Percentiles rank a stretch among this genome's conserved stretches.
Evolutionary conservation across 805 yeast species (phyloP).

Genomic region (Saturnispora sekii): DNA sequence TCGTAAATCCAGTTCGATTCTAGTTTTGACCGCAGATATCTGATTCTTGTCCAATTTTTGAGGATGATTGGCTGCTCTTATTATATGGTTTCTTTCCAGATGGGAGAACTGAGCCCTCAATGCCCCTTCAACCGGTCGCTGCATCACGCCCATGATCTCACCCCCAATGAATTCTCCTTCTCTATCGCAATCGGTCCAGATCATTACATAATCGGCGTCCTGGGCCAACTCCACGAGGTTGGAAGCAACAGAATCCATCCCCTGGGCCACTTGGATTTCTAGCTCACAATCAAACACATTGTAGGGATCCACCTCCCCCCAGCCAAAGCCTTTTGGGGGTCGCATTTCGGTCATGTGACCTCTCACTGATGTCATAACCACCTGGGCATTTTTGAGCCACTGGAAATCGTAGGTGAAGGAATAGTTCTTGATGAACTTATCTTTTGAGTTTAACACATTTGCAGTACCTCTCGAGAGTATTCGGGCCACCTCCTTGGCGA

Average conservation of each 20-base stretch:
- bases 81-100: slow-evolving; percentile 64
- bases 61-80: slow-evolving; percentile 67
- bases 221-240: slow-evolving; percentile 65
- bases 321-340: slow-evolving; percentile 49
- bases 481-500: slow-evolving; percentile 72
- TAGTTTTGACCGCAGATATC: slow-evolving; percentile 75
- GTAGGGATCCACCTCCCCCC: slow-evolving; percentile 61
- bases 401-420: slow-evolving; percentile 62
- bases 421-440: slow-evolving; percentile 67
- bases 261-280: not conserved
- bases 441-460: slow-evolving; percentile 35
- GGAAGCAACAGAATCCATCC: slow-evolving; percentile 41
- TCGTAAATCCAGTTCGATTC: slow-evolving; percentile 81
- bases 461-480: slow-evolving; percentile 66
- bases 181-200: slow-evolving; percentile 98
- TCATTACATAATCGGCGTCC: slow-evolving; percentile 55
- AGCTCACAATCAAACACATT: slow-evolving; percentile 62
- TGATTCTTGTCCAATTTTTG: slow-evolving; percentile 50
- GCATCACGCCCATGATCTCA: slow-evolving; percentile 65
- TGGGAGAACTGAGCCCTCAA: slow-evolving; percentile 85
- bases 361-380: slow-evolving; percentile 83
- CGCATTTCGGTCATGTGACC: slow-evolving; percentile 72
- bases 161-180: slow-evolving; percentile 92
- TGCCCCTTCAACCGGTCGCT: slow-evolving; percentile 39
- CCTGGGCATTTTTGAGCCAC: slow-evolving; percentile 45